Evolutionary conservation across 179 eudicot genomes (phyloP).

Genomic region (Sideroxylon spinosum): DNA sequence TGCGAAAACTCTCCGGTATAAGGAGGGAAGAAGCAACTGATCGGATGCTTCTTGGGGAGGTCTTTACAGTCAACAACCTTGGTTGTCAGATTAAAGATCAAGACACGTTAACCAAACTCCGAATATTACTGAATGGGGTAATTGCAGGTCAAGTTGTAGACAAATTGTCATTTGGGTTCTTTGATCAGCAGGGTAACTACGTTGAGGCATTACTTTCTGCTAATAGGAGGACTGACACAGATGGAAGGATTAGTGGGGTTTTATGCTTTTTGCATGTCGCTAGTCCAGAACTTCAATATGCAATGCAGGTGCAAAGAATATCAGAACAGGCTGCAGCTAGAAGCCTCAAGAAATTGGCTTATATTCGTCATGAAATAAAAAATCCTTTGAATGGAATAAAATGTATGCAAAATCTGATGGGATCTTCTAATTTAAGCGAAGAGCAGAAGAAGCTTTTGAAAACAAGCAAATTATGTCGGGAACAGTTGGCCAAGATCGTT

Average conservation of each 20-base stretch:
- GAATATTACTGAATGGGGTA: slow-evolving; percentile 49
- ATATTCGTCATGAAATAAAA: slow-evolving; percentile 48
- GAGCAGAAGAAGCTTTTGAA: slow-evolving; percentile 50
- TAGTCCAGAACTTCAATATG: slow-evolving; percentile 78
- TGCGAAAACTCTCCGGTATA: slow-evolving; percentile 66
- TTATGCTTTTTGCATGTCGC: slow-evolving; percentile 77
- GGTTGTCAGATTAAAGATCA: slow-evolving; percentile 77
- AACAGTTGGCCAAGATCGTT: slow-evolving; percentile 60
- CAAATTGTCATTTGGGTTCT: slow-evolving; percentile 59
- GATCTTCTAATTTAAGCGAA: slow-evolving; percentile 50
- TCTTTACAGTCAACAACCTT: slow-evolving; percentile 50
- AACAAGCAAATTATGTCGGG: slow-evolving; percentile 57
- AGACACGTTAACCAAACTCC: slow-evolving; percentile 59
- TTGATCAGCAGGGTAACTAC: slow-evolving; percentile 40
- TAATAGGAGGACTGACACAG: slow-evolving; percentile 46
- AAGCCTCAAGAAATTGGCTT: slow-evolving; percentile 49
- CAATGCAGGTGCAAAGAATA: slow-evolving; percentile 60
- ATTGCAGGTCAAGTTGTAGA: slow-evolving; percentile 53
- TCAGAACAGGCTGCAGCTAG: slow-evolving; percentile 63
- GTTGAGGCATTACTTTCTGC: slow-evolving; percentile 71
- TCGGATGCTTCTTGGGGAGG: slow-evolving; percentile 74
- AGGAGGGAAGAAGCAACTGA: slow-evolving; percentile 54
- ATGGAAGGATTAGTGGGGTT: slow-evolving; percentile 58
- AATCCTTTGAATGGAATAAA: slow-evolving; percentile 59
- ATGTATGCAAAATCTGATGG: slow-evolving; percentile 55